Percentiles rank a stretch among this genome's conserved stretches.
These are phyloP conservation scores for Leccinum uliginosum DNA, from an alignment of 768 basidiomycete genomes.

Conservation along the genomic window DNA sequence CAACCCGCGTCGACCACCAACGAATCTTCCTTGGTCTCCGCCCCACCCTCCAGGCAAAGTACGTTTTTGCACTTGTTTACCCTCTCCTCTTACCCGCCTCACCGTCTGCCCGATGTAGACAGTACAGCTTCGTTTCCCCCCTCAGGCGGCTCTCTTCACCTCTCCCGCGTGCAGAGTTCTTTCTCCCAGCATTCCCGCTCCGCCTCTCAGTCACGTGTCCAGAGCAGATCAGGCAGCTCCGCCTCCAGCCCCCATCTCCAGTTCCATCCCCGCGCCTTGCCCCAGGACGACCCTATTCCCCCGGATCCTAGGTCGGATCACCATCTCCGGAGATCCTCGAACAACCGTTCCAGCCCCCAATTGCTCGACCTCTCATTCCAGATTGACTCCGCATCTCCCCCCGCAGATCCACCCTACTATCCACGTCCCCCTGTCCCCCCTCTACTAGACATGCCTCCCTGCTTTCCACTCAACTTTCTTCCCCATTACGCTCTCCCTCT, in stretches of 20 bases:
- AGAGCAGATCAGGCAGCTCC: constrained; percentile 43
- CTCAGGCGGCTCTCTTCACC: constrained; percentile 27
- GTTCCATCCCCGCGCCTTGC: constrained; percentile 39
- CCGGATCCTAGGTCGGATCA: constrained; percentile 24
- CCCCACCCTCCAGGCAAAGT: constrained; percentile 35
- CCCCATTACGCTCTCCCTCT: constrained; percentile 15
- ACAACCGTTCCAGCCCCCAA: constrained; percentile 17
- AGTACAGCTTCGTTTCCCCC: constrained; percentile 26
- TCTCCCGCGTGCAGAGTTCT: constrained; percentile 36
- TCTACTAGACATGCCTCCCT: constrained; percentile 21
- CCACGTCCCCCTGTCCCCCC: constrained; percentile 17
- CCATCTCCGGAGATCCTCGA: constrained; percentile 11
- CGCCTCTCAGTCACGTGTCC: constrained; percentile 39
- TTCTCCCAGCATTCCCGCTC: constrained; percentile 31
- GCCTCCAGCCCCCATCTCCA: constrained; percentile 46
- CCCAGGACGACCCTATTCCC: constrained; percentile 33
- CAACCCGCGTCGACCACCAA: constrained; percentile 38
- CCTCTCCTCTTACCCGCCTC: constrained; percentile 1
- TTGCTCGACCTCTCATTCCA: constrained; percentile 16
- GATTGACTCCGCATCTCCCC: constrained; percentile 7
- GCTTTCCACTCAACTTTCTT: constrained; percentile 13
- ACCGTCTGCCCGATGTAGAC: constrained; percentile 14
- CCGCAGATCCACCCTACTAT: constrained; percentile 16
- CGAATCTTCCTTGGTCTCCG: constrained; percentile 22
- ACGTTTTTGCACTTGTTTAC: constrained; percentile 26